Evolutionary conservation across 1,139 yeast species (phyloP), one percentile per base, ranked within the genome.

Genomic region (Taiozyma sp.): DNA sequence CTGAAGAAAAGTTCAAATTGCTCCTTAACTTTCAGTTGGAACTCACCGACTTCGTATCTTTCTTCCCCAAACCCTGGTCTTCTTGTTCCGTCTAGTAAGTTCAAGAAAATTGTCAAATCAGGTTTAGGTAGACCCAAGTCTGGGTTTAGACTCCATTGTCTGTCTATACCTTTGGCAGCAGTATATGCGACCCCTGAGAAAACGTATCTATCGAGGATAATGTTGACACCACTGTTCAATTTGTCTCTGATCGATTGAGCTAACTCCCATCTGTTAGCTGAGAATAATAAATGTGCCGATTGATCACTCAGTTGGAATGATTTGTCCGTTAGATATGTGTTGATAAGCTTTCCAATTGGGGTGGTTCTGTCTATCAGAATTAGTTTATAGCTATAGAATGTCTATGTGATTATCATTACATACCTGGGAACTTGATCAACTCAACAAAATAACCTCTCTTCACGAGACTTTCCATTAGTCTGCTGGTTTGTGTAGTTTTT

Each of bases 121-220:
- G 99, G 99, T 57, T 74, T 80, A 1, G 96, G 93, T 23, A 95
- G 75, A 0, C 99, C 99, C 34, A 71, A 70, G 63, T 95, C 99
- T 0, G 97, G 93, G 24, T 74, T 71, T 43, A 78, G 71, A 58
- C 97, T 84, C 99, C 99, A 95, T 10, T 80, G 73, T 39, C 76
- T 64, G 55, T 79, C 80, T 61, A 85, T 70, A 0, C 85, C 84
- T 66, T 93, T 92, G n/a, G 98, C 97, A 4, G 88, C 74, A 0
- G 96, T 85, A 65, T 92, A 95, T 4, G 97, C 97, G 16, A 91
- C 81, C 0, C 99, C 99, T 0, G 97, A 90, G 65, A 88, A 93
- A 8, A 88, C 86, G 65, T 93, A 95, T 56, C 99, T 73, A 65
- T 95, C 99, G 54, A 91, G 67, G 0, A 95, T 75, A 2, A 93